A percentile compares a stretch with the other conserved stretches of the same genome.
phyloP scores from a whole-genome alignment of 805 yeast genomes.

The Candida tallmaniae region DNA sequence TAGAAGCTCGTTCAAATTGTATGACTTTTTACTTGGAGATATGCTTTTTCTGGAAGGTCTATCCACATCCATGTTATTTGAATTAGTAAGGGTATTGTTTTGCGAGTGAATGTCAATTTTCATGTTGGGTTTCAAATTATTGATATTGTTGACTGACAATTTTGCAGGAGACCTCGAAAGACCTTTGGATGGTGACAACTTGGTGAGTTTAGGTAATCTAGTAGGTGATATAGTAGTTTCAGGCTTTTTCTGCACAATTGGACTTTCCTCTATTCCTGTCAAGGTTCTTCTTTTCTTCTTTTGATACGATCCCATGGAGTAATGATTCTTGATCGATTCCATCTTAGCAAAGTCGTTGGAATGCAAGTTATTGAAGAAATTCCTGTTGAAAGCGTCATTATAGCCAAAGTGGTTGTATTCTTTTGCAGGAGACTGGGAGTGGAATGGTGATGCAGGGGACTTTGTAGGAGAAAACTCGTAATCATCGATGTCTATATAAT shows the following conservation, averaged over 20 bases:
- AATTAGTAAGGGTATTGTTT: background rate
- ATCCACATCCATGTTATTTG: slow-evolving; percentile 16
- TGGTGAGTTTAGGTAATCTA: background rate
- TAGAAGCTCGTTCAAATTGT: slow-evolving; percentile 31
- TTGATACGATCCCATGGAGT: slow-evolving; percentile 27
- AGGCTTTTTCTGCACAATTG: slow-evolving; percentile 1
- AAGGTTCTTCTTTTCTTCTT: slow-evolving; percentile 30
- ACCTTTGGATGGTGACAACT: background rate
- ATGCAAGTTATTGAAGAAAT: slow-evolving; percentile 17
- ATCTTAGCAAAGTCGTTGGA: slow-evolving; percentile 34
- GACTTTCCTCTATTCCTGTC: slow-evolving; percentile 38
- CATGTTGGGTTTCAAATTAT: too few relatives aligned
- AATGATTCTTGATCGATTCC: slow-evolving; percentile 48
- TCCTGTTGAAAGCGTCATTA: background rate
- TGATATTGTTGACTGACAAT: background rate
- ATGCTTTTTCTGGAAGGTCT: slow-evolving; percentile 13
- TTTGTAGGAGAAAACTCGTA: slow-evolving; percentile 4
- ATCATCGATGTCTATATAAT: slow-evolving; percentile 13
- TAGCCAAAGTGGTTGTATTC: background rate
- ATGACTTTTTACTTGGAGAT: slow-evolving; percentile 38
- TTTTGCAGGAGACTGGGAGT: background rate
- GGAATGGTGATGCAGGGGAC: too few relatives aligned
- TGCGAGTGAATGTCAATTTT: too few relatives aligned
- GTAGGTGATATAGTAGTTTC: slow-evolving; percentile 5
- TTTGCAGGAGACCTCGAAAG: background rate